A percentile compares a stretch with the other conserved stretches of the same genome.
Evolutionary conservation across 2,329 filamentous ascomycete genomes (phyloP).

Genomic region (Gaeumannomyces tritici): DNA sequence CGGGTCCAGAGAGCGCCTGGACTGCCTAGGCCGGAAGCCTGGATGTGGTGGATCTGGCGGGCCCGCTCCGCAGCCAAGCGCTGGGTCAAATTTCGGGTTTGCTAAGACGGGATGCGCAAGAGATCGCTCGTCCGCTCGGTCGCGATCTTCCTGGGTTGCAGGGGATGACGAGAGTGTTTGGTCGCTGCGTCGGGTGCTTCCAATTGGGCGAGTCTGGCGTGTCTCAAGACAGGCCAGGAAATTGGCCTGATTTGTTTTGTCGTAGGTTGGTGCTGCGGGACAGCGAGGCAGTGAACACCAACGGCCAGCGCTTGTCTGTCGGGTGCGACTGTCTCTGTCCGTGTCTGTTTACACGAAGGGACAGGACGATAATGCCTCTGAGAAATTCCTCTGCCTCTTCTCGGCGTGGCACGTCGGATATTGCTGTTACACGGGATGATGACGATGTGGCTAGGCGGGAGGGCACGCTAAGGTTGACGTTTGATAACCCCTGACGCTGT

Average conservation of each 20-base stretch:
- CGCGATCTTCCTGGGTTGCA: neutral
- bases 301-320: neutral
- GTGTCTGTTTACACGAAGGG: neutral
- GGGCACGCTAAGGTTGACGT: neutral
- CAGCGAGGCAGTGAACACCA: neutral
- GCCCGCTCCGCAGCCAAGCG: neutral
- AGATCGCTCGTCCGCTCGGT: neutral
- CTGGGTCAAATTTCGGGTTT: neutral
- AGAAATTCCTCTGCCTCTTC: neutral
- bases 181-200: neutral
- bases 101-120: neutral
- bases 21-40: neutral
- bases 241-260: neutral
- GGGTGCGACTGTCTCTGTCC: neutral
- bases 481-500: neutral
- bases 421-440: neutral
- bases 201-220: neutral
- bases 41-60: neutral
- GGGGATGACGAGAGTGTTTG: neutral
- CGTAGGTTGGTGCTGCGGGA: neutral
- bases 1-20: slow-evolving; percentile 2
- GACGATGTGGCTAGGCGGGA: neutral
- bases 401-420: neutral
- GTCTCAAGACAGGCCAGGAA: neutral
- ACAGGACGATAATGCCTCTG: neutral